Conservation (phyloP, 106 monocot genomes). For the Dendrobium huoshanense region DNA sequence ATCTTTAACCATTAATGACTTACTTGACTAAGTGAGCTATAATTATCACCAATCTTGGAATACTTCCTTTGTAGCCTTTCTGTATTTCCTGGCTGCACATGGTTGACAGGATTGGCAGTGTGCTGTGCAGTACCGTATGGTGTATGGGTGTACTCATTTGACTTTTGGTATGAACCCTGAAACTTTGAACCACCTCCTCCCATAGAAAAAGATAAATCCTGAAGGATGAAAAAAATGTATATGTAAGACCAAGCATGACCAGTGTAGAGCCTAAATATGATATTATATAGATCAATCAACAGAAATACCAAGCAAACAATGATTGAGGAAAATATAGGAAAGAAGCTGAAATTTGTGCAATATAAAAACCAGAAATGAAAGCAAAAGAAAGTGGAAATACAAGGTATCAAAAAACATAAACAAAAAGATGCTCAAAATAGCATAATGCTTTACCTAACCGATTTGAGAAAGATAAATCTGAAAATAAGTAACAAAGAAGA, state of each 20-base stretch:
- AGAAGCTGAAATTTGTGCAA: neutral
- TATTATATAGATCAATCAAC: neutral
- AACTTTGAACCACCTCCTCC: constrained; percentile 9
- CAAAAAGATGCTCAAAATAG: neutral
- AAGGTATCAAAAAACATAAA: neutral
- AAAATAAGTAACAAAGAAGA: neutral
- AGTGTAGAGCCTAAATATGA: neutral
- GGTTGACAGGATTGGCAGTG: constrained; percentile 23
- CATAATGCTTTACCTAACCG: neutral
- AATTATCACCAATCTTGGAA: constrained; percentile 47
- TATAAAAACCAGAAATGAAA: neutral
- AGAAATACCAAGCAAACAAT: neutral
- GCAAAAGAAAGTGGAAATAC: neutral
- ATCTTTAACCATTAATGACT: neutral
- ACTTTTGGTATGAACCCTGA: neutral
- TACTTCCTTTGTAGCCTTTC: constrained; percentile 39
- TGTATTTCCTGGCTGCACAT: constrained; percentile 18
- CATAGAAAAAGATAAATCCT: neutral
- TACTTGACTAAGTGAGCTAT: constrained; percentile 45
- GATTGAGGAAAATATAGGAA: neutral
- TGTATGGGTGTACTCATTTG: neutral
- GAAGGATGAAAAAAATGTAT: neutral
- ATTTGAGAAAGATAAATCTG: neutral
- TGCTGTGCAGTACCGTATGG: constrained; percentile 14
- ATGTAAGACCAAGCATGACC: neutral